Evolutionary conservation across 2,329 filamentous ascomycete genomes (phyloP).

Genomic region (Blastomyces gilchristii): DNA sequence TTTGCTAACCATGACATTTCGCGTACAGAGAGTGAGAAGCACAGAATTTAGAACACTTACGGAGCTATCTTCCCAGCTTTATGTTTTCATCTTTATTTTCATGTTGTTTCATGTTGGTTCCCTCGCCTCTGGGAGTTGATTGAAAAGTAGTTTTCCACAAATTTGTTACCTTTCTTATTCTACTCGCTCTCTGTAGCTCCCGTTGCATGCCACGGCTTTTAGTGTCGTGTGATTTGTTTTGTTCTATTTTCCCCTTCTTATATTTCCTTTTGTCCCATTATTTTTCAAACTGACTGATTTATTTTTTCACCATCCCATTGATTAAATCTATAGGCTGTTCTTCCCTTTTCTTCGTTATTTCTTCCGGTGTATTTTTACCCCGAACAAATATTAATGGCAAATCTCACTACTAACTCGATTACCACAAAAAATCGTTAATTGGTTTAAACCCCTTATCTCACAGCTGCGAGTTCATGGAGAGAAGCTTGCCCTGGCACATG

Average conservation of each 20-base stretch:
- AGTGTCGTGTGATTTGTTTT: not conserved
- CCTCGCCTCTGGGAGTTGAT: slow-evolving; percentile 23
- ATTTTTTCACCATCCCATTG: not conserved
- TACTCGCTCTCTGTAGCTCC: not conserved
- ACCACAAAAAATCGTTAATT: not conserved
- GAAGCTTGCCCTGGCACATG: not conserved
- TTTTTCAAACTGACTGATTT: not conserved
- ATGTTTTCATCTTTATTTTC: slow-evolving; percentile 11
- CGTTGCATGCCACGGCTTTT: not conserved
- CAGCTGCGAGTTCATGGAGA: not conserved
- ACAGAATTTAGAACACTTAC: slow-evolving; percentile 46
- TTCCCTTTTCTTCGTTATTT: not conserved
- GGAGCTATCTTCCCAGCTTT: slow-evolving; percentile 15
- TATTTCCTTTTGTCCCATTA: not conserved
- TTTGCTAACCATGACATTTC: slow-evolving; percentile 10
- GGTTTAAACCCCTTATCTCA: not conserved
- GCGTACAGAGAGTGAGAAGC: slow-evolving; percentile 61
- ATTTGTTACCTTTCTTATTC: slow-evolving; percentile 3
- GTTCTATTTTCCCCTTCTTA: not conserved
- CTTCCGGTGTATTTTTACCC: slow-evolving; percentile 8
- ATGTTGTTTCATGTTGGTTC: slow-evolving; percentile 11
- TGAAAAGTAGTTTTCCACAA: slow-evolving; percentile 4
- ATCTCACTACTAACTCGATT: slow-evolving; percentile 2
- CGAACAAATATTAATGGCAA: slow-evolving; percentile 5
- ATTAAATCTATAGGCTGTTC: not conserved